Conservation (phyloP, 352 stramenopile species). For the Globisporangium carolinianum region DNA sequence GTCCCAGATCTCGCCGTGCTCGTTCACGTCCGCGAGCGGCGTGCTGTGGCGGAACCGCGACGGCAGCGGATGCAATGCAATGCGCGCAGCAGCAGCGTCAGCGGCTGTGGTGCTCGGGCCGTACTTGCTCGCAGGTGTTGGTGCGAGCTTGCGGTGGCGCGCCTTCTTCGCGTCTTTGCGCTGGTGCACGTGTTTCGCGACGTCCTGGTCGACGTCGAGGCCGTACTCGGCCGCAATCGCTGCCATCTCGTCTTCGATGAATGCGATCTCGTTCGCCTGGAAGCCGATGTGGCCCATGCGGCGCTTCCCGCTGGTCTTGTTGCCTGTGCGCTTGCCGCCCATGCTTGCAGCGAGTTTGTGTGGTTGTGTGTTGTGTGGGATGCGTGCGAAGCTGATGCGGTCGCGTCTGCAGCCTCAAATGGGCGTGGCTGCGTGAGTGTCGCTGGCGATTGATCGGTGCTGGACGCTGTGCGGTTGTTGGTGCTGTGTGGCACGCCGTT, state of each 20-base stretch:
- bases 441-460: no score
- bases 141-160: conserved; percentile 31
- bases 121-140: conserved; percentile 13
- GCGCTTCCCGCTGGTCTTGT: conserved; percentile 14
- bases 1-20: conserved; percentile 33
- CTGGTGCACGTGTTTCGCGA: conserved; percentile 48
- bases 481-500: no score
- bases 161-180: conserved; percentile 43
- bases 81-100: conserved; percentile 2
- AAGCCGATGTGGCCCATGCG: conserved; percentile 71
- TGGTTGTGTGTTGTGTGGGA: no score
- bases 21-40: conserved; percentile 15
- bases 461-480: no score
- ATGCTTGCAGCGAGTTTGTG: no score
- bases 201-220: conserved; percentile 58
- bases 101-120: background rate
- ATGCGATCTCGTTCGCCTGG: conserved; percentile 67
- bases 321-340: no score
- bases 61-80: conserved; percentile 14
- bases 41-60: conserved; percentile 13
- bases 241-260: conserved; percentile 84
- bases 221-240: conserved; percentile 74
- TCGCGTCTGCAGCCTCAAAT: no score
- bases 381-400: no score
- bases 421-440: no score